Evolutionary conservation across 164 flowering plant species (phyloP), one percentile per base, ranked within the genome.

Genomic region (Magnolia officinalis): DNA sequence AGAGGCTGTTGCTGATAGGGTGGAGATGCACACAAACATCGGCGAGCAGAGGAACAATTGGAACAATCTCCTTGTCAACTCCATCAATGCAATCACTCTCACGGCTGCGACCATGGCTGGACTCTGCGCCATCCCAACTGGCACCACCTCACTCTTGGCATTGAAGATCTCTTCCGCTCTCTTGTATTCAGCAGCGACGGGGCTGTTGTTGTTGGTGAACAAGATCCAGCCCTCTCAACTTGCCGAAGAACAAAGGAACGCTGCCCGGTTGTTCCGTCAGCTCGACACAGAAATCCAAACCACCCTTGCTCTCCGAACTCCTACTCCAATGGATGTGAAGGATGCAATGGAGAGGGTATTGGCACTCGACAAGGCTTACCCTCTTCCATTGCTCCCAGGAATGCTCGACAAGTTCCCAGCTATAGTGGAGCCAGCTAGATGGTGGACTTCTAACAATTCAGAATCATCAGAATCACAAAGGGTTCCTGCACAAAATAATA

Each of bases 161-260:
- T 74, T 92, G 37, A 87, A 88, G 79, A 1, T 88, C 1, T 82
- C 94, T 1, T 86, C 94, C 0, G 74, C 83, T 1, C 45, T 85
- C 1, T 37, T 92, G 51, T 90, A 81, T 50, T 50, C 83, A 1
- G 91, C 94, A 4, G 90, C 92, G 4, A 86, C 92, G 0, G 89
- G 88, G 18, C 72, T 92, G 76, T 58, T 89, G 72, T 50, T 84
- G 72, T 74, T 88, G 58, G 84, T 90, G 87, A 90, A 89, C 86
- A 90, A 85, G 78, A 87, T 90, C 72, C 97, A 92, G 71, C 97
- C 97, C 0, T 91, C 94, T 0, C 97, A 92, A 66, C 88, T 91
- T 0, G 93, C 89, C 6, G 95, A 92, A 79, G 95, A 92, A 70
- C 97, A 92, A 72, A 72, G 94, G 20, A 89, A 91, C 26, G 92